Evolutionary conservation across 805 yeast species (phyloP).

Genomic region (Wickerhamiella shivajii): DNA sequence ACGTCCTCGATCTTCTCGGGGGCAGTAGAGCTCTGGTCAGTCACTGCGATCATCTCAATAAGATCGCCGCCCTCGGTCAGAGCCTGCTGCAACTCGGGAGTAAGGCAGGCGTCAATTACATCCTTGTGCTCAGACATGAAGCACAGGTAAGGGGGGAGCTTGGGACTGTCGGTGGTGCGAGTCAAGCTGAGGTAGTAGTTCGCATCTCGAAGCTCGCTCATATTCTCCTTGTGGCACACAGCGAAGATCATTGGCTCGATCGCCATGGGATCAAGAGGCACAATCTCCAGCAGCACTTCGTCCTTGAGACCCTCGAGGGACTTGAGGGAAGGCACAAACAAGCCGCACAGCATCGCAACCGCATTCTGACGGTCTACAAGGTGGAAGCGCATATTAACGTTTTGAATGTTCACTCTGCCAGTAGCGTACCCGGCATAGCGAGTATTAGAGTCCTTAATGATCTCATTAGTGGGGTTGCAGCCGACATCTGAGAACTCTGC

Average conservation of each 20-base stretch:
- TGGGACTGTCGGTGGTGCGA: conserved; percentile 56
- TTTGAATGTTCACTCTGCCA: conserved; percentile 68
- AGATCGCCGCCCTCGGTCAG: conserved; percentile 31
- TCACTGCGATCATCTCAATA: conserved; percentile 57
- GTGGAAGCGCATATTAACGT: conserved; percentile 44
- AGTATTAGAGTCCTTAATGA: conserved; percentile 49
- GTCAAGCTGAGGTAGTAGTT: conserved; percentile 78
- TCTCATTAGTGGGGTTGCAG: conserved; percentile 22
- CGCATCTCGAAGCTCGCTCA: conserved; percentile 61
- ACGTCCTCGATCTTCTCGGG: conserved; percentile 37
- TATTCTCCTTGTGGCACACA: conserved; percentile 67
- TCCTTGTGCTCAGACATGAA: conserved; percentile 85
- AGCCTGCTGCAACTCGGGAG: conserved; percentile 33
- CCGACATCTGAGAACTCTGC: conserved; percentile 74
- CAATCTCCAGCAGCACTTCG: conserved; percentile 46
- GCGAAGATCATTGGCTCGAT: conserved; percentile 68
- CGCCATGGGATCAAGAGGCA: conserved; percentile 31
- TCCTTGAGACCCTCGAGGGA: conserved; percentile 34
- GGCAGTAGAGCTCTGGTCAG: conserved; percentile 67
- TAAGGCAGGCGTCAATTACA: conserved; percentile 49
- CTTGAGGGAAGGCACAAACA: conserved; percentile 41
- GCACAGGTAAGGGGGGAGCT: conserved; percentile 57
- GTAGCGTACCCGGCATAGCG: conserved; percentile 62
- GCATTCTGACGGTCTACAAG: conserved; percentile 72
- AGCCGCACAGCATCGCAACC: conserved; percentile 51